phyloP scores from a whole-genome alignment of 306 rosid genomes.

The Lupinus albus region DNA sequence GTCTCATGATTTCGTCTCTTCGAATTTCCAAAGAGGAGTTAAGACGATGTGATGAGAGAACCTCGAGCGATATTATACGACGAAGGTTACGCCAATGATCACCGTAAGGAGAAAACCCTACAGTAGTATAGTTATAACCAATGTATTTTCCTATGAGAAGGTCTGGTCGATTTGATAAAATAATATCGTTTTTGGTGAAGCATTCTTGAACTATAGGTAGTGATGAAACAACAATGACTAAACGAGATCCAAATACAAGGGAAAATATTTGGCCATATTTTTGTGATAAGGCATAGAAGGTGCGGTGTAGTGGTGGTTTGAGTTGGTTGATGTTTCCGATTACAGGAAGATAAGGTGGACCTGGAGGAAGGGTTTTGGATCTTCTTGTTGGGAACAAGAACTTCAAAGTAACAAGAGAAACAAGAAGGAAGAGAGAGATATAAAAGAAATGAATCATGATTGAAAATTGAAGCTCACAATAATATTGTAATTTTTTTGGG shows the following conservation, averaged over 20 bases:
- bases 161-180: constrained; percentile 40
- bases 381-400: too few species aligned
- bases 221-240: too few species aligned
- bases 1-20: constrained; percentile 44
- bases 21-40: constrained; percentile 39
- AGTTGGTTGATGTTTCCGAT: too few species aligned
- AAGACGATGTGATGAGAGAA: constrained; percentile 44
- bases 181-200: too few species aligned
- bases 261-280: too few species aligned
- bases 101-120: constrained; percentile 46
- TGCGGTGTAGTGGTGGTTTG: too few species aligned
- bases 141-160: constrained; percentile 46
- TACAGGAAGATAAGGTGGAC: too few species aligned
- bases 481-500: neutral
- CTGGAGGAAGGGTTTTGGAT: too few species aligned
- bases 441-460: neutral
- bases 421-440: neutral
- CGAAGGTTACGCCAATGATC: constrained; percentile 78
- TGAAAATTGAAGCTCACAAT: neutral
- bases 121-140: constrained; percentile 50
- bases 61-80: constrained; percentile 49
- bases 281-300: too few species aligned
- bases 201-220: too few species aligned
- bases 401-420: too few species aligned
- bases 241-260: too few species aligned